phyloP scores from a whole-genome alignment of 1,139 yeast genomes.

The Yamadazyma atlantica region DNA sequence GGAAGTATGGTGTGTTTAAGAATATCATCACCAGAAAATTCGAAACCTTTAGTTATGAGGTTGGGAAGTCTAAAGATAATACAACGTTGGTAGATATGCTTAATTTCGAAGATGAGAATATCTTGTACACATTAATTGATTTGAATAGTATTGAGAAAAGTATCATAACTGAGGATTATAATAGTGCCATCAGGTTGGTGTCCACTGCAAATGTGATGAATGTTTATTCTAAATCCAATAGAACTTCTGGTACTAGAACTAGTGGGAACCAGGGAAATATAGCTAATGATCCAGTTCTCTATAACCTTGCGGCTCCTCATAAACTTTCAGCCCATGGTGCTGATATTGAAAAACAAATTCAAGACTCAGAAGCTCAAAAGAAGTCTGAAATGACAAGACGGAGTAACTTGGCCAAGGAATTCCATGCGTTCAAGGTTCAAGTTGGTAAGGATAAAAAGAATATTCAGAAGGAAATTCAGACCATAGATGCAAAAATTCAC shows the following conservation, averaged over 20 bases:
- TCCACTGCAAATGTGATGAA: constrained; percentile 38
- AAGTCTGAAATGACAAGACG: constrained; percentile 14
- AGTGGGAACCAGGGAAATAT: constrained; percentile 41
- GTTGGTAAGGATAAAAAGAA: constrained; percentile 13
- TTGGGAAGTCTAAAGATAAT: constrained; percentile 27
- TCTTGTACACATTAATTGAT: constrained; percentile 68
- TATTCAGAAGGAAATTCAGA: constrained; percentile 10
- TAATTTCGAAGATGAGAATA: constrained; percentile 51
- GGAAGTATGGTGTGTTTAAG: constrained; percentile 21
- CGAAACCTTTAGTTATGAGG: constrained; percentile 54
- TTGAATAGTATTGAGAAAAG: constrained; percentile 57
- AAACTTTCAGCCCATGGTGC: constrained; percentile 28
- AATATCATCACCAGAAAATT: constrained; percentile 54
- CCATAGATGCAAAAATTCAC: constrained; percentile 1
- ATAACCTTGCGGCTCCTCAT: constrained; percentile 24
- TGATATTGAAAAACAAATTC: constrained; percentile 17
- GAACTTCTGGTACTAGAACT: constrained; percentile 42
- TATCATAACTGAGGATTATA: constrained; percentile 50
- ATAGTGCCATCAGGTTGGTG: constrained; percentile 46
- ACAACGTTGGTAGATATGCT: constrained; percentile 62
- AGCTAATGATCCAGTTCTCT: constrained; percentile 60
- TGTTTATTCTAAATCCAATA: constrained; percentile 46
- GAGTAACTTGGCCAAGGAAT: constrained; percentile 18
- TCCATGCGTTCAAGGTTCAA: constrained; percentile 17
- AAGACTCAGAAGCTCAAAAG: constrained; percentile 12